These are phyloP conservation scores for Chenopodium berlandieri DNA, from an alignment of 148 eudicot species.

Conservation along the genomic window DNA sequence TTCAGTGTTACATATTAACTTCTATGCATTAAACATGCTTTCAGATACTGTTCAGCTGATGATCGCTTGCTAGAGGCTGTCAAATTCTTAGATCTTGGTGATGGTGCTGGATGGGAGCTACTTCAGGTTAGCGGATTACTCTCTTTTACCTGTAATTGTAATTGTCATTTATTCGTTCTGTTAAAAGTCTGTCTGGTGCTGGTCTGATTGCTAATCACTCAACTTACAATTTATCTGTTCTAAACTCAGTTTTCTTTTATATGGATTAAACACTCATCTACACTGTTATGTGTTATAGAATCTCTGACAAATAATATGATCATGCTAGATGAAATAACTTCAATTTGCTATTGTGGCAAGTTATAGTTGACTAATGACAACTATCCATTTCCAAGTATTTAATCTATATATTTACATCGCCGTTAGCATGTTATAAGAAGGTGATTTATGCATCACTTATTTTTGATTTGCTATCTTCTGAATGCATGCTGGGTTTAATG, in stretches of 20 bases:
- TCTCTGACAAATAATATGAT: neutral
- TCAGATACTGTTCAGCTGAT: constrained; percentile 92
- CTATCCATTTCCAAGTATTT: neutral
- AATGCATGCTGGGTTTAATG: neutral
- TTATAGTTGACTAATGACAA: neutral
- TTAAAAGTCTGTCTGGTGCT: neutral
- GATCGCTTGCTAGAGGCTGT: constrained; percentile 87
- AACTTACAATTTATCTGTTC: neutral
- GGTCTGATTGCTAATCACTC: neutral
- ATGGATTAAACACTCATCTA: neutral
- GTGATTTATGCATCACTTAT: neutral
- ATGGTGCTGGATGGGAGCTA: constrained; percentile 96
- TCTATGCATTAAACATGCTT: constrained; percentile 12
- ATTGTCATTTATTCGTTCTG: neutral
- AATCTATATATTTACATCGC: neutral
- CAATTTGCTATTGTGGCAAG: neutral
- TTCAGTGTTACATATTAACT: neutral
- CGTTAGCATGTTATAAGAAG: neutral
- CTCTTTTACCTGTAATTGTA: neutral
- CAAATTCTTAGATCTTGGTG: constrained; percentile 79
- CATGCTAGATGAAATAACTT: neutral
- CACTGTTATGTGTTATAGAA: neutral
- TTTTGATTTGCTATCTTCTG: neutral
- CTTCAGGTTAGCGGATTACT: constrained; percentile 56
- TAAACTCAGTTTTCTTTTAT: neutral